A percentile compares a stretch with the other conserved stretches of the same genome.
phyloP scores from a whole-genome alignment of 345 rosid species.

The Kernera saxatilis region DNA sequence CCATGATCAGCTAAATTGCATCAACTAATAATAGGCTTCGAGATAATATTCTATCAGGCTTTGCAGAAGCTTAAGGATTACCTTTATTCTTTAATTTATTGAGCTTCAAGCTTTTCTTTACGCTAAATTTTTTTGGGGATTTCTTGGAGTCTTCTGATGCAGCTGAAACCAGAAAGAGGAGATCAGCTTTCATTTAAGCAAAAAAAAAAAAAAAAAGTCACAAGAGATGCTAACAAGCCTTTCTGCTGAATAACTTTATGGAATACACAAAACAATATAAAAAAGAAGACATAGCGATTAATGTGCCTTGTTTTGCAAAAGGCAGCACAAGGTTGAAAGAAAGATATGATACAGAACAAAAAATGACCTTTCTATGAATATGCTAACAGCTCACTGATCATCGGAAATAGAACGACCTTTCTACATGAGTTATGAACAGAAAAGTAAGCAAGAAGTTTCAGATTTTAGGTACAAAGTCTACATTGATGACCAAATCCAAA shows the following conservation, averaged over 20 bases:
- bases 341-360: not conserved
- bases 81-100: constrained; percentile 43
- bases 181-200: not conserved
- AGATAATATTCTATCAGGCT: not conserved
- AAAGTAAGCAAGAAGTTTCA: not conserved
- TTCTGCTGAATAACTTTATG: not conserved
- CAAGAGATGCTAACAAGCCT: not conserved
- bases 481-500: not conserved
- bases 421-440: not conserved
- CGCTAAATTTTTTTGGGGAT: constrained; percentile 29
- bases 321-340: not conserved
- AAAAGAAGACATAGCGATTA: not conserved
- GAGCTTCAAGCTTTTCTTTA: constrained; percentile 56
- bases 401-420: not conserved
- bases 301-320: not conserved
- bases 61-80: not conserved
- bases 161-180: not conserved
- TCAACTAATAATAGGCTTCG: too few species aligned
- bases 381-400: not conserved
- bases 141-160: constrained; percentile 33
- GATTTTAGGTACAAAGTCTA: not conserved
- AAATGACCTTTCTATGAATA: not conserved
- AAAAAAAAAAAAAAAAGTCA: not conserved
- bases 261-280: not conserved
- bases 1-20: not conserved